Percentiles rank a stretch among this genome's conserved stretches.
These are phyloP conservation scores for Aegilops umbellulata DNA, from an alignment of 176 grass and related monocot species.

Conservation along the genomic window DNA sequence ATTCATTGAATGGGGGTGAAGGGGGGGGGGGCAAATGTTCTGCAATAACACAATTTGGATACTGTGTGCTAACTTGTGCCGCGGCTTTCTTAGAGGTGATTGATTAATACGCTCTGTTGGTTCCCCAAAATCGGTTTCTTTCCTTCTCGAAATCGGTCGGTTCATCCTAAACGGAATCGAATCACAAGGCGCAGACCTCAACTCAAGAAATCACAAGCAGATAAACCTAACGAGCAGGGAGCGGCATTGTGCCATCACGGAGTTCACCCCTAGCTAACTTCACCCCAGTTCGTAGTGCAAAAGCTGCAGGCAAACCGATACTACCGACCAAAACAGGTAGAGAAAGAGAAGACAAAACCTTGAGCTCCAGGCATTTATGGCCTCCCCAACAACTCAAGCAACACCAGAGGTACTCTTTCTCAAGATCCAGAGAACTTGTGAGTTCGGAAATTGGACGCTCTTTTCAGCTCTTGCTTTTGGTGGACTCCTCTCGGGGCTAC, in stretches of 20 bases:
- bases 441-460: neutral
- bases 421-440: neutral
- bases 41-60: too few species aligned
- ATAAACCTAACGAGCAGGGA: neutral
- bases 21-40: too few species aligned
- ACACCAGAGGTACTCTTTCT: neutral
- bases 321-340: neutral
- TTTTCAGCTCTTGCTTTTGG: neutral
- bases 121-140: too few species aligned
- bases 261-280: neutral
- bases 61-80: too few species aligned
- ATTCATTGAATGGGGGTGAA: too few species aligned
- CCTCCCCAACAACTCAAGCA: neutral
- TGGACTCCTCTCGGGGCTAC: neutral
- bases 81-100: too few species aligned
- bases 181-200: neutral
- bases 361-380: neutral
- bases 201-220: neutral
- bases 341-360: neutral
- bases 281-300: neutral
- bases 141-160: neutral
- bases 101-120: too few species aligned
- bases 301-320: neutral
- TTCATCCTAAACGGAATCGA: neutral
- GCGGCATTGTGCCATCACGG: neutral